Base-by-base conservation (phyloP, 805 yeast species). In the Candida rishiriensis region DNA sequence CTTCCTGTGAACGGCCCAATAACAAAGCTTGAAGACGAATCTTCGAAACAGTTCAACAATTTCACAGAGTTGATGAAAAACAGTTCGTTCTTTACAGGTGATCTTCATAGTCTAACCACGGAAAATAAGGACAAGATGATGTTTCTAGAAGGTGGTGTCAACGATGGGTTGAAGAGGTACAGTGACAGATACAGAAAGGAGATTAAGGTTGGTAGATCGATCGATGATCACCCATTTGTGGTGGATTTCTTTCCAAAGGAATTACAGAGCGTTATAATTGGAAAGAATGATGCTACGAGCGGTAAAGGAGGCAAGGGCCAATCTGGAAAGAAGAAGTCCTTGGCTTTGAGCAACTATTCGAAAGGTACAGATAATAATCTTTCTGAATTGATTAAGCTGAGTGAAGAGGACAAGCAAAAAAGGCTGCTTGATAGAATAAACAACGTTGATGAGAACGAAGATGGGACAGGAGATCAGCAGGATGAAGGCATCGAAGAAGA, bases 111-210 rank as follows among this genome's bases (percentile, higher is more conserved):
- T 40, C 38, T 56, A 26, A 30, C 47, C 6, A 39, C 52, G 11
- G 38, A 41, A 36, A 60, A 62, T 38, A 42, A 42, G 15, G 33
- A 30, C 10, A 59, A 59, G 34, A 43, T 48, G n/a, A 54, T 59
- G 28, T 55, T 64, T 32, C 61, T 68, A 30, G 73, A 70, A 43
- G 73, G 72, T 15, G 71, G 66, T 36, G 61, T 71, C 2, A 71
- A 72, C 43, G 96, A 87, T 59, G 89, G 91, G 2, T 75, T 90
- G 36, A 78, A 82, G 58, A 73, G 97, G 55, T 88, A 88, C 59
- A 80, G 95, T 2, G 97, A 90, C 63, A 73, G 72, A 60, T 90
- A 86, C 64, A 69, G 83, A 51, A 83, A 83, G 60, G 80, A 79
- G 54, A 75, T 86, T 44, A 79, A 76, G 55, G 75, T 83, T 13